Base-by-base conservation (phyloP, 768 basidiomycete genomes). In the Rubroboletus satanas region DNA sequence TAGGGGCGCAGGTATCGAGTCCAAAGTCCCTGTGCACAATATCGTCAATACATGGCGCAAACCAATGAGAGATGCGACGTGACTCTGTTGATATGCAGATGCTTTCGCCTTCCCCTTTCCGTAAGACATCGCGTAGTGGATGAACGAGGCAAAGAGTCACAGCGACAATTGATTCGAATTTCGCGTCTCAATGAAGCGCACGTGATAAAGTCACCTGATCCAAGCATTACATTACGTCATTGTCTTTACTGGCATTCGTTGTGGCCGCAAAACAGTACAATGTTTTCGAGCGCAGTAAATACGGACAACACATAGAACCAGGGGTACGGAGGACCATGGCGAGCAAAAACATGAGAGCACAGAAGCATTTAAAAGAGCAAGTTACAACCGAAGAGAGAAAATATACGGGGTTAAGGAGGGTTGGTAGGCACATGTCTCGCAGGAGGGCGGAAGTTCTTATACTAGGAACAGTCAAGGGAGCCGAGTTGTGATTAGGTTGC, bases 1-100 rank as follows among this genome's bases (percentile, higher is more conserved):
- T 62, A 73, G 60, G 35, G 76, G 75, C 2, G 71, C 72, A 6
- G 71, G 64, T 15, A 72, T 68, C 4, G 75, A 73, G 21, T 54
- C 41, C 51, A 60, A 54, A 12, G 26, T 51, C 45, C 71, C 70
- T 71, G 39, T 23, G 3, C 5, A 48, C 11, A 4, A 18, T 33
- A 29, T n/a, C 4, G 23, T 64, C 45, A 59, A 17, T 31, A 37
- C 14, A 49, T 12, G 28, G 32, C 10, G 3, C 21, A 11, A 12
- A 42, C 1, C 7, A 18, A 26, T 1, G 15, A 35, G 21, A 32
- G 7, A 39, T 7, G 32, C 4, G 21, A 8, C 32, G 53, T 23
- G 37, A 72, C 69, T 58, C 12, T 65, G 60, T 36, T 61, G 51
- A 51, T 69, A 71, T 23, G 39, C 49, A 12, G 61, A 43, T 5